Evolutionary conservation across 2,329 filamentous ascomycete species (phyloP), one percentile per base, ranked within the genome.

Genomic region (Fusarium luffae): DNA sequence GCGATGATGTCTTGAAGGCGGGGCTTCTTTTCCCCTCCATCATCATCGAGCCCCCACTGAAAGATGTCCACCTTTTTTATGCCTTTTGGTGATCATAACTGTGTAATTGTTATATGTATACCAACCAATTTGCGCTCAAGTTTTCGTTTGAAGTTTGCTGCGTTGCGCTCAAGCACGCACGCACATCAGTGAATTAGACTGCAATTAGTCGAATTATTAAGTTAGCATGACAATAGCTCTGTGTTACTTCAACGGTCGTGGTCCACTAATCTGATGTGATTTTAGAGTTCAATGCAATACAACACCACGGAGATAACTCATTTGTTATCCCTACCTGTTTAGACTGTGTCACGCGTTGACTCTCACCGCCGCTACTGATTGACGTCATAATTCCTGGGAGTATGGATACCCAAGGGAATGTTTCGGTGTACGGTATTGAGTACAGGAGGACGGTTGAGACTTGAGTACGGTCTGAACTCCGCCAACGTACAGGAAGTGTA

Each of bases 1-100:
- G 55, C 14, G 47, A 54, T 62, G 46, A 61, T 59, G 40, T 47
- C 40, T 59, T 59, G n/a, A 4, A 65, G 52, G 59, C 51, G 62
- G 62, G 62, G 60, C 37, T 64, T 51, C 27, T 37, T 42, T 52
- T 11, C 23, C 61, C 61, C 46, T 50, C 49, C 32, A 41, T 60
- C 49, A 63, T 50, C 43, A 49, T 64, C 32, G 44, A 64, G 43
- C 40, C 61, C 54, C 62, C 62, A 65, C 62, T 30, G 16, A 44
- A 16, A 46, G 44, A 28, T 50, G 30, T 23, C 23, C 23, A 30
- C 43, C n/a, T 40, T 51, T 14, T n/a, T 40, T 43, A 10, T 19
- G 7, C 23, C 14, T 49, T 18, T 16, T 58, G 27, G 28, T 19
- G n/a, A 44, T 52, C 23, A 28, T 52, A 25, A 52, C 19, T 52